Evolutionary conservation across 495 filamentous ascomycete genomes (phyloP).

Genomic region (Annulohypoxylon stygium): DNA sequence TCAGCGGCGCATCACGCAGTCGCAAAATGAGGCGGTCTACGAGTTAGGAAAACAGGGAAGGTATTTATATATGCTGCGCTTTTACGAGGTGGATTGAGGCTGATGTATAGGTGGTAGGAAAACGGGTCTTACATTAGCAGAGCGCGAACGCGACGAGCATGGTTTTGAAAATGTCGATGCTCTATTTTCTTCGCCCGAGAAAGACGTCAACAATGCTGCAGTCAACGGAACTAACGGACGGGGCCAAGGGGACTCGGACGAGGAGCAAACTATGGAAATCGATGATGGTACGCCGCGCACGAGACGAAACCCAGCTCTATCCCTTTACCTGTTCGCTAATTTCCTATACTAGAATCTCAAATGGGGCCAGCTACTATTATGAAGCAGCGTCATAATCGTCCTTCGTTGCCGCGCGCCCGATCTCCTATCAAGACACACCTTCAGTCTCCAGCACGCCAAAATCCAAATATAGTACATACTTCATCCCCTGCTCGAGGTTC

Average conservation of each 20-base stretch:
- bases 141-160: slow-evolving; percentile 89
- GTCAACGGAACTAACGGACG: slow-evolving; percentile 48
- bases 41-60: slow-evolving; percentile 64
- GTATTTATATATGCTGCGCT: slow-evolving; percentile 49
- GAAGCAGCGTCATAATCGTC: slow-evolving; percentile 46
- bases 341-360: slow-evolving; percentile 43
- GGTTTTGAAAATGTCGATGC: slow-evolving; percentile 88
- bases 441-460: slow-evolving; percentile 68
- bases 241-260: slow-evolving; percentile 33
- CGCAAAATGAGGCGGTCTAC: slow-evolving; percentile 61
- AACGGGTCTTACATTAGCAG: slow-evolving; percentile 86
- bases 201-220: slow-evolving; percentile 56
- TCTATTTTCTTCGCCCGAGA: slow-evolving; percentile 90
- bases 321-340: slow-evolving; percentile 24
- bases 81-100: neutral
- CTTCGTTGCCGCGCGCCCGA: slow-evolving; percentile 60
- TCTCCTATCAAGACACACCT: slow-evolving; percentile 69
- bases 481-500: slow-evolving; percentile 58
- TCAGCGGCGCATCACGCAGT: slow-evolving; percentile 54
- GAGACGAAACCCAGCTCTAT: neutral
- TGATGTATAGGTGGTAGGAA: slow-evolving; percentile 58
- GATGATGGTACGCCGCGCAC: slow-evolving; percentile 48
- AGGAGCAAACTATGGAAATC: slow-evolving; percentile 55
- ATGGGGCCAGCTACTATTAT: slow-evolving; percentile 49
- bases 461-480: slow-evolving; percentile 58